phyloP scores from a whole-genome alignment of 2,329 filamentous ascomycete species.

The Didymella lethalis region DNA sequence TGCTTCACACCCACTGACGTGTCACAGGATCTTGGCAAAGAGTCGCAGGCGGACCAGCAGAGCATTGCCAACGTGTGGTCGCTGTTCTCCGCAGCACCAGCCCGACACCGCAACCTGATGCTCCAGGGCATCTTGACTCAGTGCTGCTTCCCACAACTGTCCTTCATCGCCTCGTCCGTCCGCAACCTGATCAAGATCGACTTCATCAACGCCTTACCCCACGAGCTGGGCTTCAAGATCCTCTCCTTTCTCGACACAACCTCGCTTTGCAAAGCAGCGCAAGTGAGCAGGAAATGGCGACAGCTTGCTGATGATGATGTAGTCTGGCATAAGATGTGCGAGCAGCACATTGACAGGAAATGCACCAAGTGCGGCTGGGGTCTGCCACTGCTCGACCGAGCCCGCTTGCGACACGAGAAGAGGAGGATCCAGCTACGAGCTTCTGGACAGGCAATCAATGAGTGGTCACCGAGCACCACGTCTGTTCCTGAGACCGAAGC shows the following conservation, averaged over 20 bases:
- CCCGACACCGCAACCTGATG: constrained; percentile 95
- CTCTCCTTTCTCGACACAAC: constrained; percentile 91
- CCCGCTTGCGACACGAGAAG: constrained; percentile 85
- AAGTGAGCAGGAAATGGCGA: constrained; percentile 90
- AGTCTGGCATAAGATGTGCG: constrained; percentile 98
- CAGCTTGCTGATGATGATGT: constrained; percentile 94
- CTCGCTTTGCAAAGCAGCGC: constrained; percentile 92
- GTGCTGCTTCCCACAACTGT: constrained; percentile 97
- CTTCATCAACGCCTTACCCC: constrained; percentile 86
- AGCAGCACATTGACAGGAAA: constrained; percentile 93
- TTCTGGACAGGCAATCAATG: constrained; percentile 64
- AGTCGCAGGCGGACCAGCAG: constrained; percentile 87
- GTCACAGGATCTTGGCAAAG: constrained; percentile 76
- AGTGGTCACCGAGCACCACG: constrained; percentile 61
- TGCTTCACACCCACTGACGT: constrained; percentile 33
- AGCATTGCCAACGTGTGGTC: constrained; percentile 98
- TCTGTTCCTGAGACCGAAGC: constrained; percentile 53
- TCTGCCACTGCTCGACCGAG: constrained; percentile 85
- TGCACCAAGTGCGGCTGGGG: constrained; percentile 97
- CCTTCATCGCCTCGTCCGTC: constrained; percentile 87
- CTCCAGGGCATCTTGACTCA: constrained; percentile 94
- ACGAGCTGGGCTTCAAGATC: constrained; percentile 92
- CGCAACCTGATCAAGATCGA: constrained; percentile 97
- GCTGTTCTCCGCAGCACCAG: constrained; percentile 91
- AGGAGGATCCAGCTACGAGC: constrained; percentile 79